phyloP scores from a whole-genome alignment of 768 basidiomycete genomes.

The Hygrocybe punicea region DNA sequence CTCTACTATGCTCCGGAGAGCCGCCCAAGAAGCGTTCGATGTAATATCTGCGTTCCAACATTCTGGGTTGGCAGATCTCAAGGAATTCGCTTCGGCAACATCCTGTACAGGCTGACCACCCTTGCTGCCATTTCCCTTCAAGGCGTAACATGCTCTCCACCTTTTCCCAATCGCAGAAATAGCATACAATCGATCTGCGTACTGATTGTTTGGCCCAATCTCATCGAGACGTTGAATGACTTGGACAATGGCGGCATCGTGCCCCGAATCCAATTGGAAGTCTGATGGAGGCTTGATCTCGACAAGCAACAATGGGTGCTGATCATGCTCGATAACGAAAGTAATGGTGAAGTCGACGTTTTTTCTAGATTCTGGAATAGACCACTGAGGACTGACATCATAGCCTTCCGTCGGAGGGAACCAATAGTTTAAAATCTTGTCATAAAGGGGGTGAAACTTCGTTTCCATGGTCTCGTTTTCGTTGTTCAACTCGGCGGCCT shows the following conservation, averaged over 20 bases:
- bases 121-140: slow-evolving; percentile 6
- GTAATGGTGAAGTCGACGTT: slow-evolving; percentile 9
- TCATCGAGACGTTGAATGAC: slow-evolving; percentile 7
- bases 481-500: slow-evolving; percentile 7
- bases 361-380: slow-evolving; percentile 9
- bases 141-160: slow-evolving; percentile 8
- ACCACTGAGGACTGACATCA: slow-evolving; percentile 11
- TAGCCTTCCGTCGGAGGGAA: slow-evolving; percentile 11
- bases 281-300: slow-evolving; percentile 5
- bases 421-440: slow-evolving; percentile 15
- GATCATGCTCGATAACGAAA: slow-evolving; percentile 7
- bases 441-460: slow-evolving; percentile 28
- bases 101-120: slow-evolving; percentile 4
- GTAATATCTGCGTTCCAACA: slow-evolving; percentile 83
- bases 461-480: slow-evolving; percentile 34
- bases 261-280: slow-evolving; percentile 7
- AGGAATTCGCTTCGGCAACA: slow-evolving; percentile 44
- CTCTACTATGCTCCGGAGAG: slow-evolving; percentile 28
- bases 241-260: slow-evolving; percentile 5
- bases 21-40: slow-evolving; percentile 45
- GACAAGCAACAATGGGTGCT: slow-evolving; percentile 7
- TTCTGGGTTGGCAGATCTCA: slow-evolving; percentile 81
- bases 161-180: slow-evolving; percentile 3
- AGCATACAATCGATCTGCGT: slow-evolving; percentile 7
- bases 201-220: slow-evolving; percentile 7